A percentile compares a stretch with the other conserved stretches of the same genome.
These are phyloP conservation scores for Leccinum disarticulatum DNA, from an alignment of 768 basidiomycete genomes.

Conservation along the genomic window DNA sequence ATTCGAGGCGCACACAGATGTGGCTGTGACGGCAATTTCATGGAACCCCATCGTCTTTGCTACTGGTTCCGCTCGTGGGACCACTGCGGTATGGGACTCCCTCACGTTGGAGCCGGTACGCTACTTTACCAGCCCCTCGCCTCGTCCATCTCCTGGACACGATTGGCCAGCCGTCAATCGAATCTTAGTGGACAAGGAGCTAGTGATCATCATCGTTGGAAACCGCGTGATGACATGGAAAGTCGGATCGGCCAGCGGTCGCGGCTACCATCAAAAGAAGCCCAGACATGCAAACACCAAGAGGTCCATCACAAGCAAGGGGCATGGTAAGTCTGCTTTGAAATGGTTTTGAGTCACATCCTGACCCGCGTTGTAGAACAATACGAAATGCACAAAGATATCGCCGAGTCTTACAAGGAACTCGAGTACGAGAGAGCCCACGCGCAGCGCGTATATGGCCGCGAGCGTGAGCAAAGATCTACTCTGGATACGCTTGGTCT, in stretches of 20 bases:
- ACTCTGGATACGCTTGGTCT: constrained; percentile 65
- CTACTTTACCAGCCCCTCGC: constrained; percentile 50
- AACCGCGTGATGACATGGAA: constrained; percentile 68
- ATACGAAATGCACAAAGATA: constrained; percentile 60
- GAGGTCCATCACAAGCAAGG: constrained; percentile 39
- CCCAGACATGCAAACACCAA: constrained; percentile 28
- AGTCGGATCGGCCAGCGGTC: constrained; percentile 45
- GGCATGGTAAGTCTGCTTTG: constrained; percentile 40
- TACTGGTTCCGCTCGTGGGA: constrained; percentile 65
- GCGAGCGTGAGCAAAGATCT: constrained; percentile 57
- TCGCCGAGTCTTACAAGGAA: constrained; percentile 55
- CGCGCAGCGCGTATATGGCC: constrained; percentile 39
- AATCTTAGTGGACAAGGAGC: constrained; percentile 54
- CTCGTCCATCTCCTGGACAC: constrained; percentile 33
- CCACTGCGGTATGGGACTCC: constrained; percentile 62
- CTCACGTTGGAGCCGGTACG: constrained; percentile 60
- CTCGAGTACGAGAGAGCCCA: constrained; percentile 50
- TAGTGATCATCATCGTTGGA: constrained; percentile 60
- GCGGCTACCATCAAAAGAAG: constrained; percentile 34
- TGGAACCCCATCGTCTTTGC: constrained; percentile 60
- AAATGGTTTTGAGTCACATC: background rate
- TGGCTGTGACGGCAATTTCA: constrained; percentile 60
- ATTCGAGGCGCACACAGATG: constrained; percentile 66
- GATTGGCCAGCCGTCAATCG: constrained; percentile 49
- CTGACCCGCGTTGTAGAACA: constrained; percentile 45